Base-by-base conservation (phyloP, 306 rosid species). In the Rubus parviflorus region DNA sequence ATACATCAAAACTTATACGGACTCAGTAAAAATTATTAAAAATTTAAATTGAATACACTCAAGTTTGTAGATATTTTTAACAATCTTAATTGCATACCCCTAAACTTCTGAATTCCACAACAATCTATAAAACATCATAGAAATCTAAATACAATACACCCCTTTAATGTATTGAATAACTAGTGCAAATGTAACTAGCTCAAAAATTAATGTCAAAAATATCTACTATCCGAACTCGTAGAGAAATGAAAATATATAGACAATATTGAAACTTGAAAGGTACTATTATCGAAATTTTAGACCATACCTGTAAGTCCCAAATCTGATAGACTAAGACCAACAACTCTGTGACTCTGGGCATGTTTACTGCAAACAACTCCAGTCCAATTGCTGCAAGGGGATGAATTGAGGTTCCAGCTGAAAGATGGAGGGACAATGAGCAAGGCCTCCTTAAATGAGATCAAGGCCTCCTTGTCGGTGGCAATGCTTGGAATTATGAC, bases 381-480 rank as follows among this genome's bases (percentile, higher is more conserved):
- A 5, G 86, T 87, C 97, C 97, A 90, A 30, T 89, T 81, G 72
- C 41, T 81, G 83, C 92, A 89, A 1, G 89, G 89, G 1, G 88
- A 79, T 56, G 89, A 79, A 20, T 61, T 76, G 0, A 78, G 79
- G 80, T 53, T 75, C 97, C 92, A 89, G 57, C 6, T 38, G 10
- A 88, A 83, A 16, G 84, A 81, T 20, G 84, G 70, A 42, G 76
- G 75, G 56, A 56, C 16, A 9, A 20, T 82, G 6, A 89, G 56
- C 37, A 64, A 17, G 69, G 23, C 77, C 77, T 35, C 93, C 72
- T 84, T 85, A 48, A 90, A 54, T 51, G 89, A 83, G 76, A 90
- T 70, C 57, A 92, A 83, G 46, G 97, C 91, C 72, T 90, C 85
- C 65, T 4, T 87, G 83, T 92, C 96, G 40, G 87, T 82, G 68